Base-by-base conservation (phyloP, 768 basidiomycete genomes). In the Hebeloma cylindrosporum region DNA sequence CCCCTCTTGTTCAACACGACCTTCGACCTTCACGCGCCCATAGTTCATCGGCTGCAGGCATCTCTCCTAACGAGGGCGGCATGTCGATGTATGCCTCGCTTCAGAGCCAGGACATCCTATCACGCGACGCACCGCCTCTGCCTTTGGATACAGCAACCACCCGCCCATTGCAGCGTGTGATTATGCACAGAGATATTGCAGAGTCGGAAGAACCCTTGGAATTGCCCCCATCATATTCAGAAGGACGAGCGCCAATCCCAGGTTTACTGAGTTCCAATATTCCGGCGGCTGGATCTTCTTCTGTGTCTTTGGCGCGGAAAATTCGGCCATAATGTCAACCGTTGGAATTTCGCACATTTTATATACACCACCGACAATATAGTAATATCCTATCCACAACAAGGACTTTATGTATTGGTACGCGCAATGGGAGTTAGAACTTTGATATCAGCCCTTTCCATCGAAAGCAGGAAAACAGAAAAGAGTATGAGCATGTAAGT, bases 161-260 rank as follows among this genome's bases (percentile, higher is more conserved):
- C 30, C n/a, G 30, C 17, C 13, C 37, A 3, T 25, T 36, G 39
- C 49, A 36, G 21, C 53, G 53, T 11, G 34, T 65, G 21, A 55
- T 65, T 16, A 40, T 60, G n/a, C 63, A 65, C 20, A 59, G 56
- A 7, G 63, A 65, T 49, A 61, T 63, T 28, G 55, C 58, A 25
- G 64, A 62, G 25, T 22, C 47, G 18, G 53, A 53, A 13, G 32
- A 31, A 38, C 59, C 54, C 4, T 47, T 61, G 17, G 63, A 65
- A 27, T 35, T 63, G n/a, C 65, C 65, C 9, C 65, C 65, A 13
- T 58, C 59, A 43, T 67, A 67, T 26, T 60, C 61, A 20, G 65
- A 57, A 30, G 46, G 54, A 18, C 56, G 60, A 26, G 52, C 52
- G 13, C 60, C 60, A 25, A 58, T 63, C 25, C 59, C 56, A 10